Conservation (phyloP, 2,329 filamentous ascomycete genomes). For the Biscogniauxia mediterranea region DNA sequence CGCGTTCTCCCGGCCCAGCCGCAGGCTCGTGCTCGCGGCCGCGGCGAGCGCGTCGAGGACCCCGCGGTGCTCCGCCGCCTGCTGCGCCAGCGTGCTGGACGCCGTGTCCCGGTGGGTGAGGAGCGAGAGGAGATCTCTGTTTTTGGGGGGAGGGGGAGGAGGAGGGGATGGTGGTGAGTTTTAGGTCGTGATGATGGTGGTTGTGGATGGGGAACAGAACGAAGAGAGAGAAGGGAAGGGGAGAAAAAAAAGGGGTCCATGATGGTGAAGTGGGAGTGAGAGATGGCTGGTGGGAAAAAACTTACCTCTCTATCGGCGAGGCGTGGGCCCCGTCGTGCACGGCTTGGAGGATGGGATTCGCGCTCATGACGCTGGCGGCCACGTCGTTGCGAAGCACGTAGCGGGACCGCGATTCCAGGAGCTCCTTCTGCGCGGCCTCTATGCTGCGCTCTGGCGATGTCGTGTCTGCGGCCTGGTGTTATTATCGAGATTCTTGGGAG, state of each 20-base stretch:
- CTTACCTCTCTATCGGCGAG: constrained; percentile 66
- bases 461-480: constrained; percentile 46
- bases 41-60: constrained; percentile 52
- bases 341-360: constrained; percentile 74
- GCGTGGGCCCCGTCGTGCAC: constrained; percentile 67
- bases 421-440: constrained; percentile 59
- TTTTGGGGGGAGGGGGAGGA: background rate
- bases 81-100: constrained; percentile 61
- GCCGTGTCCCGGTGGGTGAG: constrained; percentile 66
- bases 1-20: constrained; percentile 58
- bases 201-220: too few relatives aligned
- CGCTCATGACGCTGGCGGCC: constrained; percentile 65
- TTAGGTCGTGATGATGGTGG: too few relatives aligned
- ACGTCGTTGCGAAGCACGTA: constrained; percentile 70
- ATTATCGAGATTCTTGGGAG: constrained; percentile 3
- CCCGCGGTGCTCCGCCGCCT: constrained; percentile 52
- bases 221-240: too few relatives aligned
- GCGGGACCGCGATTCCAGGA: constrained; percentile 67
- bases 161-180: background rate
- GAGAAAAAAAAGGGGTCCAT: background rate
- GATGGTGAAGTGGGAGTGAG: background rate
- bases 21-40: constrained; percentile 57
- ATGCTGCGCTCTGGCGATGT: constrained; percentile 28
- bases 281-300: background rate
- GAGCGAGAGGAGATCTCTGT: constrained; percentile 64